These are phyloP conservation scores for Dendrobium chrysotoxum DNA, from an alignment of 106 monocot genomes.

Conservation along the genomic window DNA sequence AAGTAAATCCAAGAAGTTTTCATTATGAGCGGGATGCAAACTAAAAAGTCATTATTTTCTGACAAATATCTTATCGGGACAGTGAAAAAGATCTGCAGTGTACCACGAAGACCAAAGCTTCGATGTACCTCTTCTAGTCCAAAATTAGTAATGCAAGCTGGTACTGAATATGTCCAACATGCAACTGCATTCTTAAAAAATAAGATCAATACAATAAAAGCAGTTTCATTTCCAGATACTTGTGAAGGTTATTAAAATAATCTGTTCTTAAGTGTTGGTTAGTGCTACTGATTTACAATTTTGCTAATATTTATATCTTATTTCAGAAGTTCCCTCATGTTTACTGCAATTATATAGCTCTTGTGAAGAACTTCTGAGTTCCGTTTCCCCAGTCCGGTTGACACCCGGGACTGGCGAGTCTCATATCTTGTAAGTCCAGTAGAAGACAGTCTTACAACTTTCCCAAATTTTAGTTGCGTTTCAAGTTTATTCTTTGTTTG, in stretches of 20 bases:
- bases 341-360: slow-evolving; percentile 55
- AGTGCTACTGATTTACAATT: neutral
- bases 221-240: slow-evolving; percentile 26
- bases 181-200: slow-evolving; percentile 53
- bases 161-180: slow-evolving; percentile 60
- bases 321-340: slow-evolving; percentile 54
- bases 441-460: neutral
- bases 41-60: neutral
- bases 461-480: neutral
- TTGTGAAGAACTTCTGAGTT: slow-evolving; percentile 19
- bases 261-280: neutral
- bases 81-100: slow-evolving; percentile 70
- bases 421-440: slow-evolving; percentile 56
- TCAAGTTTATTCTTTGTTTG: neutral
- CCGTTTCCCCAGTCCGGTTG: slow-evolving; percentile 29
- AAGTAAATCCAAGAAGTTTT: too few relatives aligned
- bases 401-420: slow-evolving; percentile 68
- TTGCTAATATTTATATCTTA: slow-evolving; percentile 9
- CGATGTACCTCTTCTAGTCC: slow-evolving; percentile 39
- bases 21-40: neutral
- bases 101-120: slow-evolving; percentile 50
- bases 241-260: slow-evolving; percentile 46
- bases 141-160: slow-evolving; percentile 47
- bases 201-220: slow-evolving; percentile 53
- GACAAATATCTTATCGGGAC: slow-evolving; percentile 1